Evolutionary conservation across 208 protist species (phyloP), one percentile per base, ranked within the genome.

Genomic region (Leishmania gerbilli): DNA sequence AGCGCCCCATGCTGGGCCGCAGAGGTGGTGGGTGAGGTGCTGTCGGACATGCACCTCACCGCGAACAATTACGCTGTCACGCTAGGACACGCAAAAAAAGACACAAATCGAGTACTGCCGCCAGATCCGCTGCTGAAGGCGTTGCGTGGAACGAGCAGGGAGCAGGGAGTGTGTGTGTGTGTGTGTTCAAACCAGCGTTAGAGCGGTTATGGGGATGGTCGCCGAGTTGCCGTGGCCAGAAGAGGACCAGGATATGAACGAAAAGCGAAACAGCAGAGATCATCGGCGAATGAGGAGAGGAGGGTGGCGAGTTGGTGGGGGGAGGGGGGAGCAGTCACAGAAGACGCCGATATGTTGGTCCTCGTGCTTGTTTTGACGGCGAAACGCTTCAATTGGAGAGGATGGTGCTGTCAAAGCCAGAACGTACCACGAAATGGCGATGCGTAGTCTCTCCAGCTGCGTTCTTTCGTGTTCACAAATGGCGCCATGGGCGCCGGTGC

Each of bases 1-100:
- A 95, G 79, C 3, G 76, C 42, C 51, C 81, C 79, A 75, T 79
- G 79, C n/a, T 76, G 51, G 55, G 40, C 72, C 49, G 76, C 78
- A 7, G 79, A 82, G 27, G 47, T 79, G 64, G 62, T 49, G 21
- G 60, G 51, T 5, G 76, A 64, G 4, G 75, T 79, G 76, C 65
- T 67, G 77, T 71, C 77, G n/a, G 68, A 42, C 81, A 85, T 85
- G 42, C 62, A 68, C 37, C 42, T 51, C 49, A 77, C 40, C 34
- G 55, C 21, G 68, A 75, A 34, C n/a, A 51, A 62, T 31, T 68
- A 77, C 74, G 74, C 74, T 51, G 56, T 65, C 56, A 68, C 56
- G 9, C 49, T 24, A 34, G 56, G 37, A 77, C 34, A 49, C 17
- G 40, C 34, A 77, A 77, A 19, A 49, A 1, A 67, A 77, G 56